Evolutionary conservation across 768 basidiomycete species (phyloP), one percentile per base, ranked within the genome.

Genomic region (Tylopilus sp.): DNA sequence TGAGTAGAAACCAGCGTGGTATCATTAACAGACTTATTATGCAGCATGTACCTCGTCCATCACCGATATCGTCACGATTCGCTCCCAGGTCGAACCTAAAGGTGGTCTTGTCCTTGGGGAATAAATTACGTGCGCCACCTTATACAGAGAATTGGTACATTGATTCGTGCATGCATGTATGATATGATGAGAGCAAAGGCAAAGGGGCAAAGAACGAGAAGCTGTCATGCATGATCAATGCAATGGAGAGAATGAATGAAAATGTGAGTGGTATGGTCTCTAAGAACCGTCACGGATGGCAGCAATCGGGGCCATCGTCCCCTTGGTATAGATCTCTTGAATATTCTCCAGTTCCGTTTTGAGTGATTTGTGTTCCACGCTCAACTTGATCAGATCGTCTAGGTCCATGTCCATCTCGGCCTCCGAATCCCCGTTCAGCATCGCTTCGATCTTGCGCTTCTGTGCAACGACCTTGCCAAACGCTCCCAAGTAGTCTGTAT

Each of bases 291-390:
- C 50, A 66, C 38, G 20, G 7, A 20, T 12, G 20, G 10, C 40
- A 17, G 10, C 17, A 2, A 22, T 22, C 3, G 13, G 22, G 15
- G 8, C 20, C 15, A 1, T 18, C 35, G 52, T 50, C 41, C 62
- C 60, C 33, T 60, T 62, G 55, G 57, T 57, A 53, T 74, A 78
- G 22, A 73, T 64, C 6, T 67, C 64, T 18, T 63, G 73, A 43
- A 86, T 81, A 47, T 62, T 70, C 60, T 79, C 73, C 33, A 87
- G 60, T 57, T 86, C 84, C n/a, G 72, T 73, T 57, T 74, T 71
- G 54, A 77, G 71, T 39, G 70, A 70, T 52, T 72, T 70, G 59
- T 83, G 74, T 9, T 77, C 74, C 9, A 59, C 58, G 46, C 67
- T 72, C 22, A 85, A 59, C 48, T 70, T 73, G 47, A 66, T 57